Evolutionary conservation across 805 yeast genomes (phyloP), one percentile per base, ranked within the genome.

Genomic region (Wickerhamiella parazyma): DNA sequence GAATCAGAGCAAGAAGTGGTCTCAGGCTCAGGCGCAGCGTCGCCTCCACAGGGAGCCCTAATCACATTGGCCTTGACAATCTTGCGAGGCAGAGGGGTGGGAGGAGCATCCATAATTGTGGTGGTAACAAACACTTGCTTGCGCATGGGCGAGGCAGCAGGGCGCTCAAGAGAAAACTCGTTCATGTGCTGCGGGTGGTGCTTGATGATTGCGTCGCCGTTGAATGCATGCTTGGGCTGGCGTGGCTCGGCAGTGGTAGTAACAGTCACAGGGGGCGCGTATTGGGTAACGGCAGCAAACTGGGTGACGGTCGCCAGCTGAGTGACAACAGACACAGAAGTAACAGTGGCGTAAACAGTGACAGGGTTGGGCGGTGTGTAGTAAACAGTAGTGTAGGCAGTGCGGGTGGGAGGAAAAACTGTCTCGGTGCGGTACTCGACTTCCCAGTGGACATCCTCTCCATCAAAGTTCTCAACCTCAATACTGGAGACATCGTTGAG

Each of bases 81-180:
- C 16, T 28, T 11, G 16, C 16, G 3, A 3, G 6, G 31, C 12
- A 7, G 4, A 7, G 31, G 14, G 12, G 18, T 20, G 6, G 42
- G 42, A 6, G 29, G 31, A 3, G 36, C 36, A 16, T 24, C 42
- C 29, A 39, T 31, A 7, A 39, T 20, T n/a, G 42, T 39, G 12
- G 42, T 39, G 20, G 42, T 39, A 17, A 38, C 41, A 14, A 20
- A 20, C 11, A 31, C 33, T 4, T 36, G 36, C 18, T 21, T 39
- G 26, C 36, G 35, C 21, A 31, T 31, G 36, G 42, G 42, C 6
- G 34, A 18, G 34, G 18, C 22, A 14, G 28, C 29, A 3, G 42
- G 42, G 9, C 29, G 29, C 14, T 18, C 20, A 16, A 31, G 33
- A 10, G 21, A 22, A 21, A 39, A 34, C 16, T 26, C 29, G 21